Conservation (phyloP, 2,329 filamentous ascomycete genomes). For the Xenosphaeropsis pyriputrescens region DNA sequence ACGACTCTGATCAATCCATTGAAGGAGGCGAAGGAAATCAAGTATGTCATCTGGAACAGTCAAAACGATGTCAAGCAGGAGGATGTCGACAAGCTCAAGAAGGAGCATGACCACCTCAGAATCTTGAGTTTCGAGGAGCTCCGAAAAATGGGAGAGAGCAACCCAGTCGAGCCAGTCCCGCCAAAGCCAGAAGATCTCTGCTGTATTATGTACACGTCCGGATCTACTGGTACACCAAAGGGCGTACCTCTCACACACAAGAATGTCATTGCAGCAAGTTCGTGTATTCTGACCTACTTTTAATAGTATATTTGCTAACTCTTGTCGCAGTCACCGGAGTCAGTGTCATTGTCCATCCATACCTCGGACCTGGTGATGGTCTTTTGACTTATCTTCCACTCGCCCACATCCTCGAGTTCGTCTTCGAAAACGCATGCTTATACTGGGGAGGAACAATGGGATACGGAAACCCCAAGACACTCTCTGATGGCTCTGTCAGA, state of each 20-base stretch:
- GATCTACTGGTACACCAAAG: constrained; percentile 80
- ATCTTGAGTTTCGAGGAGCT: constrained; percentile 40
- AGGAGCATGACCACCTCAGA: constrained; percentile 36
- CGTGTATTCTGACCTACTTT: constrained; percentile 26
- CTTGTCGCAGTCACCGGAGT: constrained; percentile 56
- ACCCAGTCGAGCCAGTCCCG: constrained; percentile 55
- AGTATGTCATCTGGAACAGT: constrained; percentile 49
- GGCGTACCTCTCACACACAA: constrained; percentile 77
- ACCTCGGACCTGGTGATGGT: constrained; percentile 62
- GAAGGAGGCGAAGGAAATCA: constrained; percentile 38
- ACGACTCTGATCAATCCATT: constrained; percentile 41
- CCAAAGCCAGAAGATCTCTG: constrained; percentile 65
- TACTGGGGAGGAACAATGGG: constrained; percentile 87
- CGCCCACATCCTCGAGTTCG: constrained; percentile 92
- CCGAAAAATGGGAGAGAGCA: constrained; percentile 33
- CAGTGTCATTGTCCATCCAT: constrained; percentile 60
- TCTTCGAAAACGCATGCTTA: constrained; percentile 82
- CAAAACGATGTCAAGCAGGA: constrained; percentile 31
- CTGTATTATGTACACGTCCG: constrained; percentile 80
- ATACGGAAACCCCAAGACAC: constrained; percentile 80
- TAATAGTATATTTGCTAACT: constrained; percentile 8
- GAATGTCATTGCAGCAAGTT: constrained; percentile 67
- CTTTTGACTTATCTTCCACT: constrained; percentile 86
- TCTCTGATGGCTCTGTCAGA: constrained; percentile 72
- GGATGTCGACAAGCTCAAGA: constrained; percentile 35